Evolutionary conservation across 768 basidiomycete genomes (phyloP), one percentile per base, ranked within the genome.

Genomic region (Termitomyces sp.): DNA sequence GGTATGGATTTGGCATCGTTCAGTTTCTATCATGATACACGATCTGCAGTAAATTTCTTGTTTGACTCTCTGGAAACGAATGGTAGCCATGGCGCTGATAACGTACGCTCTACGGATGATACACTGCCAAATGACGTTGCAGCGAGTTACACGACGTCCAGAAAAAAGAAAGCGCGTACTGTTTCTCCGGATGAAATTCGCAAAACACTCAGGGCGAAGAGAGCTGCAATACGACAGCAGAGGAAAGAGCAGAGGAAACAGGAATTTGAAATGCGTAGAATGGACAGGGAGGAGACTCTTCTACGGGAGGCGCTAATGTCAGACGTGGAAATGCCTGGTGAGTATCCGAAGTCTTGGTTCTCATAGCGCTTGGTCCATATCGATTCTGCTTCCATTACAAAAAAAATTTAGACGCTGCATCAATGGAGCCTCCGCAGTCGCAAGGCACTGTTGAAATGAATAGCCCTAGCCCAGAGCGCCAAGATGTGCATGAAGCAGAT

Each of bases 111-210:
- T 20, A 58, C 63, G 30, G 73, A 75, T 33, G 74, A 76, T 43
- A 71, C 73, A 13, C 22, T 54, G 13, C 63, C 70, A 38, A 70
- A 70, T 58, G 71, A 71, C 47, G 68, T 8, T n/a, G 38, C 69
- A 2, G 68, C 63, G 35, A 69, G 63, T 47, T 76, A 73, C 57
- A 53, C 68, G 26, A 59, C 72, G 18, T 68, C 64, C n/a, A 69
- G 67, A 54, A 54, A 54, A 14, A 87, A 87, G 65, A 79, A 84
- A 14, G 73, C 75, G 28, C 77, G 86, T 53, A 84, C 77, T 0
- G 64, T 71, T 2, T 79, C 85, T 24, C 81, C 81, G 72, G 44
- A 64, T 69, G 20, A 74, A 72, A 62, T 77, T 72, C n/a, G 72
- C 24, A 58, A 43, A 43, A 32, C 71, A 32, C 56, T 77, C 4